These are phyloP conservation scores for Aphanomyces cochlioides DNA, from an alignment of 352 stramenopile genomes.

Conservation along the genomic window DNA sequence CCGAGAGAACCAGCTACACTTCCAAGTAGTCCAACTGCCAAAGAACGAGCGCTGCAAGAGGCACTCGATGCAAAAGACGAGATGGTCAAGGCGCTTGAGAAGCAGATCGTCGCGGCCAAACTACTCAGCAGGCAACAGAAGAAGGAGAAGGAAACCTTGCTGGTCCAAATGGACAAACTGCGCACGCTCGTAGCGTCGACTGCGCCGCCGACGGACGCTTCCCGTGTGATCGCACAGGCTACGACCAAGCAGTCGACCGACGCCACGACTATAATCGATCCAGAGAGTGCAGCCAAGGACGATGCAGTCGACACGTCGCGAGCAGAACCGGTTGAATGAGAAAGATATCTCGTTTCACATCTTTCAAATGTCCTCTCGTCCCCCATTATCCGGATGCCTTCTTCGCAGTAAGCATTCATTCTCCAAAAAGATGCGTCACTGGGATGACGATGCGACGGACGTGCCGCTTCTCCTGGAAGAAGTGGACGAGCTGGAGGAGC, in stretches of 20 bases:
- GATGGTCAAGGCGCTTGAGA: conserved; percentile 49
- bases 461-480: conserved; percentile 22
- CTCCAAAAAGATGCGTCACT: no score
- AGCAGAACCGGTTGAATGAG: no score
- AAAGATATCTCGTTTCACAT: no score
- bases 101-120: conserved; percentile 64
- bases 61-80: conserved; percentile 47
- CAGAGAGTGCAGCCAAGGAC: no score
- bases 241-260: conserved; percentile 11
- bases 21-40: conserved; percentile 23
- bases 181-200: conserved; percentile 21
- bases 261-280: background rate
- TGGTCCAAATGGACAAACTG: conserved; percentile 45
- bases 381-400: no score
- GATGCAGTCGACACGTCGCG: no score
- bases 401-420: no score
- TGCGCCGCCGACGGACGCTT: conserved; percentile 19
- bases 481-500: conserved; percentile 3
- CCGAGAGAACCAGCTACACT: no score
- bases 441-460: conserved; percentile 1
- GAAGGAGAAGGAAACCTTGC: conserved; percentile 63
- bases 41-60: conserved; percentile 39
- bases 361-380: no score
- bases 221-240: conserved; percentile 8
- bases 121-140: conserved; percentile 59